Evolutionary conservation across 495 filamentous ascomycete species (phyloP).

Genomic region (Aspergillus incahuasiensis): DNA sequence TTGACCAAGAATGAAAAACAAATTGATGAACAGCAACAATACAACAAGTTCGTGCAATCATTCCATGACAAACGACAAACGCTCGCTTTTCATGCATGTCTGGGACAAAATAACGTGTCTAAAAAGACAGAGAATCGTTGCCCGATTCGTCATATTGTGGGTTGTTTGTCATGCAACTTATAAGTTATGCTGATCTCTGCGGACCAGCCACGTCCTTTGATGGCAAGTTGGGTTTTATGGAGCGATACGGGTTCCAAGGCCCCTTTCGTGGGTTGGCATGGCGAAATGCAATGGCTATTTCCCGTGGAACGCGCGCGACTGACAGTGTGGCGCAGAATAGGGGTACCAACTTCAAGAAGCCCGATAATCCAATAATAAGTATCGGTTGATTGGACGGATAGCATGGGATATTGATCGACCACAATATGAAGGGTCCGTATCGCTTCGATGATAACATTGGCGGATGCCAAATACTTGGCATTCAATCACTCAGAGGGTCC

Average conservation of each 20-base stretch:
- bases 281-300: conserved; percentile 10
- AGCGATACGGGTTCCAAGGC: conserved; percentile 9
- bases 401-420: background rate
- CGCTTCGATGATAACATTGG: conserved; percentile 22
- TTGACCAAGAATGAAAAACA: conserved; percentile 1
- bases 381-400: conserved; percentile 2
- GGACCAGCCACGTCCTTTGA: conserved; percentile 10
- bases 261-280: conserved; percentile 10
- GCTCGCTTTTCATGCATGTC: conserved; percentile 1
- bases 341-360: conserved; percentile 8
- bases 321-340: conserved; percentile 5
- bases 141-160: conserved; percentile 6
- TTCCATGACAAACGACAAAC: background rate
- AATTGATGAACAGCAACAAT: background rate
- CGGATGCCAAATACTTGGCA: conserved; percentile 23
- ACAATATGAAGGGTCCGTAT: conserved; percentile 13
- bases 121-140: background rate
- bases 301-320: conserved; percentile 11
- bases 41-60: background rate
- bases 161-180: conserved; percentile 1
- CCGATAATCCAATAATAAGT: conserved; percentile 8
- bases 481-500: conserved; percentile 10
- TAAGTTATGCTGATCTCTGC: conserved; percentile 1
- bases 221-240: conserved; percentile 6
- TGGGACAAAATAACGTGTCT: background rate